These are phyloP conservation scores for Zymoseptoria pseudotritici DNA, from an alignment of 2,329 filamentous ascomycete genomes.

Conservation along the genomic window DNA sequence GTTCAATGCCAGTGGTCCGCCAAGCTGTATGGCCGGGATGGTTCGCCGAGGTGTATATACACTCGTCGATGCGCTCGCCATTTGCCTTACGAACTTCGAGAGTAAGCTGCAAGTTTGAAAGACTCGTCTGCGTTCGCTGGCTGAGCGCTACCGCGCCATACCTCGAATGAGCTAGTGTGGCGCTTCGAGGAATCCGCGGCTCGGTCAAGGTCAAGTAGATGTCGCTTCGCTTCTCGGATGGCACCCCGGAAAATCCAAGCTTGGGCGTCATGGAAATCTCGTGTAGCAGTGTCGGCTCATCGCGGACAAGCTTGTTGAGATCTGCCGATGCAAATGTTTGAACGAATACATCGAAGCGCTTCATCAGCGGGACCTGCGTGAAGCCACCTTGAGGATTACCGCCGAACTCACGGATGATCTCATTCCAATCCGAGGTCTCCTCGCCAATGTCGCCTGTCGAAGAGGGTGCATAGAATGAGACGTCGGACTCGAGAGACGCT, in stretches of 20 bases:
- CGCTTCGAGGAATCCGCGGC: constrained; percentile 64
- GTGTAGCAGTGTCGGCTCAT: constrained; percentile 80
- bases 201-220: constrained; percentile 86
- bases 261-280: constrained; percentile 74
- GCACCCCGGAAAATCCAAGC: constrained; percentile 89
- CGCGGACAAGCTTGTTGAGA: constrained; percentile 71
- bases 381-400: constrained; percentile 67
- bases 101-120: constrained; percentile 76
- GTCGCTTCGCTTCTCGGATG: constrained; percentile 80
- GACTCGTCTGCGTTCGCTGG: constrained; percentile 46
- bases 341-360: constrained; percentile 71
- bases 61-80: constrained; percentile 78
- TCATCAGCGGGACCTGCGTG: constrained; percentile 43
- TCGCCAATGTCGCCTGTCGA: constrained; percentile 41
- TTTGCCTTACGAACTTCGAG: constrained; percentile 74
- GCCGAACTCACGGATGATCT: constrained; percentile 64
- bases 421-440: constrained; percentile 61
- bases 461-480: constrained; percentile 68
- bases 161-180: constrained; percentile 60
- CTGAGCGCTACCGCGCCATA: constrained; percentile 72
- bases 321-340: constrained; percentile 71
- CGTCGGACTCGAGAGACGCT: constrained; percentile 21
- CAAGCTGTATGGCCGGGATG: constrained; percentile 71
- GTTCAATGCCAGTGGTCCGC: constrained; percentile 73
- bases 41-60: constrained; percentile 82